Conservation (phyloP, 2,329 filamentous ascomycete genomes). For the Monosporascus sp. region DNA sequence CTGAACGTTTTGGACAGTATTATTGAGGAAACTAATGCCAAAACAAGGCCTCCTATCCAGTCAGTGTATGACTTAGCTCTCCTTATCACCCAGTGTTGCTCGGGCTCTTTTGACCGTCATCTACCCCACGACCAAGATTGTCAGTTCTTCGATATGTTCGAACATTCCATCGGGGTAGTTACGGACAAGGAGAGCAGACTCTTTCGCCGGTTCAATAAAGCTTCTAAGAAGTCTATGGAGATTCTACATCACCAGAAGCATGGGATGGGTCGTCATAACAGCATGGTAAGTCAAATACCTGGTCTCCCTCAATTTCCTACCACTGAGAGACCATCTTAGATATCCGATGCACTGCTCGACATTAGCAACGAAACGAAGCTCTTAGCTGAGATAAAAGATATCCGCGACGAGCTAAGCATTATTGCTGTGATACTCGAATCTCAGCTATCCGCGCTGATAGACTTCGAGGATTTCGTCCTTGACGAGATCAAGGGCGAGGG, state of each 20-base stretch:
- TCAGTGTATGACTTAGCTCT: conserved; percentile 59
- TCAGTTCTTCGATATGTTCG: conserved; percentile 64
- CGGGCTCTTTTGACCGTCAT: conserved; percentile 55
- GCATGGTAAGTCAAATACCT: conserved; percentile 4
- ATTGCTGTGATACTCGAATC: conserved; percentile 47
- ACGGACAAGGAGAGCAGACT: conserved; percentile 52
- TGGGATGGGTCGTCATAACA: conserved; percentile 11
- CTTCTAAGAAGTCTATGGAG: conserved; percentile 49
- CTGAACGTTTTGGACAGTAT: conserved; percentile 58
- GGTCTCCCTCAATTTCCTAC: not conserved
- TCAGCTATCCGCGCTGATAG: conserved; percentile 39
- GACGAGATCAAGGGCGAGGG: conserved; percentile 26
- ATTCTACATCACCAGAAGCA: conserved; percentile 38
- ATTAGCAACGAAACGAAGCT: conserved; percentile 57
- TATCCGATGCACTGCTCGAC: conserved; percentile 52
- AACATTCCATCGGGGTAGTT: conserved; percentile 52
- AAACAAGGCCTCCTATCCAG: conserved; percentile 52
- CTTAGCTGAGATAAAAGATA: conserved; percentile 60
- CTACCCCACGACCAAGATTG: conserved; percentile 53
- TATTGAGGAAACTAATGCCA: conserved; percentile 61
- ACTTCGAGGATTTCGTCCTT: conserved; percentile 38
- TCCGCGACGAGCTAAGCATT: conserved; percentile 62
- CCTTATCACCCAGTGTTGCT: conserved; percentile 55
- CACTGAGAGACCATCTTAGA: conserved; percentile 27
- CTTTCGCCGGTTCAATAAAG: conserved; percentile 54